These are phyloP conservation scores for Kondoa malvinella DNA, from an alignment of 768 basidiomycete species.

Conservation along the genomic window DNA sequence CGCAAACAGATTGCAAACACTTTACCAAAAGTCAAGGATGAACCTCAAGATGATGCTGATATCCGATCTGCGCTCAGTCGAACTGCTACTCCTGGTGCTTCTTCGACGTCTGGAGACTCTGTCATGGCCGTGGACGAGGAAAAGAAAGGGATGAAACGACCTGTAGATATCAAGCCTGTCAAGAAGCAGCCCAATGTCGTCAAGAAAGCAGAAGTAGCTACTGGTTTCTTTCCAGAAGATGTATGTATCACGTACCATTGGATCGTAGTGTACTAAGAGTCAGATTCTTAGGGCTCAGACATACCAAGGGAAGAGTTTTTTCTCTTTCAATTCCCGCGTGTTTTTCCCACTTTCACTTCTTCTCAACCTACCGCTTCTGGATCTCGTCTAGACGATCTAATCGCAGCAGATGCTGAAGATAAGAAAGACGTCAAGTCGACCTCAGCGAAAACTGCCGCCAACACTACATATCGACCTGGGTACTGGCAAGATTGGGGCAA, in stretches of 20 bases:
- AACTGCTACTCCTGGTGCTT: neutral
- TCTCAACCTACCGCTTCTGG: neutral
- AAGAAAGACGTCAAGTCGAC: slow-evolving; percentile 18
- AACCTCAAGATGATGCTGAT: slow-evolving; percentile 10
- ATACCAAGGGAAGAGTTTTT: slow-evolving; percentile 23
- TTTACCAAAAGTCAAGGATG: slow-evolving; percentile 4
- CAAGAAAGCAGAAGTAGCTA: slow-evolving; percentile 7
- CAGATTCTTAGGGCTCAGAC: neutral
- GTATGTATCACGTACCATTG: slow-evolving; percentile 13
- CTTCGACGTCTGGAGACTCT: neutral
- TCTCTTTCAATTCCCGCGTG: slow-evolving; percentile 28
- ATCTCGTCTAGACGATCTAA: neutral
- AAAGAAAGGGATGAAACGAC: neutral
- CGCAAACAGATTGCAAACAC: neutral
- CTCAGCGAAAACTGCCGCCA: slow-evolving; percentile 5
- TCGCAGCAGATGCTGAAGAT: neutral
- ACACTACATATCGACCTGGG: slow-evolving; percentile 15
- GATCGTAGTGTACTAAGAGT: neutral
- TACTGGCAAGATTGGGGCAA: slow-evolving; percentile 20
- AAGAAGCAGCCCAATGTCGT: neutral
- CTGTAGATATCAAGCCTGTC: neutral
- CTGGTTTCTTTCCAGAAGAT: slow-evolving; percentile 8
- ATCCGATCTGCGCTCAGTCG: neutral
- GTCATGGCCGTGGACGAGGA: neutral
- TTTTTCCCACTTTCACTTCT: slow-evolving; percentile 21